Base-by-base conservation (phyloP, 1,139 yeast genomes). In the Petasospora rhodanensis region DNA sequence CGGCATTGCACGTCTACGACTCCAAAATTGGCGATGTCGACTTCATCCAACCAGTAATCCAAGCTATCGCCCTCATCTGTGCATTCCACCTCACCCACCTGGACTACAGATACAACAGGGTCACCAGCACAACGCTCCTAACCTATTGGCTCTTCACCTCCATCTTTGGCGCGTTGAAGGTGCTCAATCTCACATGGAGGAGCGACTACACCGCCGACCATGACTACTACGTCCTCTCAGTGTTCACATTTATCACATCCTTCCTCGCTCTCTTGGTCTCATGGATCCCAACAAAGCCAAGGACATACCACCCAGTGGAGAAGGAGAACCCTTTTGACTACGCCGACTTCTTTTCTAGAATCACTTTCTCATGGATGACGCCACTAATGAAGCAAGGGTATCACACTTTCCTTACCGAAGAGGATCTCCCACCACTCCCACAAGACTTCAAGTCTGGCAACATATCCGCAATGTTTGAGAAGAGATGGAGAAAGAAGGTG, bases 331-430 rank as follows among this genome's bases (percentile, higher is more conserved):
- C 96, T 4, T 78, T 73, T 43, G 97, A 89, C 50, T 62, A 62
- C 22, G 95, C 99, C 10, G 83, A 89, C 53, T 63, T 87, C 16
- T 87, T 89, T 51, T 77, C 94, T 13, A 70, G 74, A 41, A 65
- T 93, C 38, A 78, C 94, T 0, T 91, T 91, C 57, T 66, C 76
- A 26, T 91, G 99, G 99, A 83, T 91, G 94, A 76, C 89, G 3
- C 84, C 80, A 5, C 66, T 91, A 53, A 89, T 91, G 96, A 79
- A 70, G 53, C 73, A 72, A 38, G 99, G 99, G 16, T 85, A 83
- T 54, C 59, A 67, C 18, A 79, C 80, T 37, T 91, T 61, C 55
- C 67, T 91, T 46, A 72, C 79, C 9, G 91, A 83, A 51, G 64
- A 66, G 3, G 97, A 91, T 58, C 69, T 91, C 46, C 96, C 96